phyloP scores from a whole-genome alignment of 164 flowering plant genomes.

The Aristolochia contorta region DNA sequence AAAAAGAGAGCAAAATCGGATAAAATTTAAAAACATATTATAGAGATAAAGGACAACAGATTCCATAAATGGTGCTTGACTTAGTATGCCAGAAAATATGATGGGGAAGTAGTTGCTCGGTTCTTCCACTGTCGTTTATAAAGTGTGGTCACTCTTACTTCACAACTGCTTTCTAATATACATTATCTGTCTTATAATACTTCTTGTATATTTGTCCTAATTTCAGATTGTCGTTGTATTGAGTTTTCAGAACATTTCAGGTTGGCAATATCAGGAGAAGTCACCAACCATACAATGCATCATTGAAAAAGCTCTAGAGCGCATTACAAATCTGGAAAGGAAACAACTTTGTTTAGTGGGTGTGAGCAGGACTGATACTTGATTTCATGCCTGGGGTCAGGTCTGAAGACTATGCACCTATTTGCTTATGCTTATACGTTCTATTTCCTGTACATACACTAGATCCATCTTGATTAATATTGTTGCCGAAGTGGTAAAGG shows the following conservation, averaged over 20 bases:
- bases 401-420: constrained; percentile 25
- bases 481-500: neutral
- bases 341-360: constrained; percentile 68
- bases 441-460: neutral
- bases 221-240: neutral
- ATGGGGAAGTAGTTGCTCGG: neutral
- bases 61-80: too few relatives aligned
- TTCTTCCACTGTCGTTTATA: neutral
- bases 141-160: neutral
- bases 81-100: too few relatives aligned
- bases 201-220: neutral
- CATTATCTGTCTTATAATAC: neutral
- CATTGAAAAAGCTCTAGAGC: constrained; percentile 59
- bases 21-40: too few relatives aligned
- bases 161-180: neutral
- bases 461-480: neutral
- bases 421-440: neutral
- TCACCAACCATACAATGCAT: constrained; percentile 78
- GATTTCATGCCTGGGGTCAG: constrained; percentile 99
- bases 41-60: too few relatives aligned
- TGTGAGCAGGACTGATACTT: constrained; percentile 81
- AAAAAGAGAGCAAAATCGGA: too few relatives aligned
- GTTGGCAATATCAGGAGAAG: constrained; percentile 89
- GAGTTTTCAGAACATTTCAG: constrained; percentile 28
- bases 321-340: constrained; percentile 55